These are phyloP conservation scores for Copromyces sp. DNA, from an alignment of 495 filamentous ascomycete species.

Conservation along the genomic window DNA sequence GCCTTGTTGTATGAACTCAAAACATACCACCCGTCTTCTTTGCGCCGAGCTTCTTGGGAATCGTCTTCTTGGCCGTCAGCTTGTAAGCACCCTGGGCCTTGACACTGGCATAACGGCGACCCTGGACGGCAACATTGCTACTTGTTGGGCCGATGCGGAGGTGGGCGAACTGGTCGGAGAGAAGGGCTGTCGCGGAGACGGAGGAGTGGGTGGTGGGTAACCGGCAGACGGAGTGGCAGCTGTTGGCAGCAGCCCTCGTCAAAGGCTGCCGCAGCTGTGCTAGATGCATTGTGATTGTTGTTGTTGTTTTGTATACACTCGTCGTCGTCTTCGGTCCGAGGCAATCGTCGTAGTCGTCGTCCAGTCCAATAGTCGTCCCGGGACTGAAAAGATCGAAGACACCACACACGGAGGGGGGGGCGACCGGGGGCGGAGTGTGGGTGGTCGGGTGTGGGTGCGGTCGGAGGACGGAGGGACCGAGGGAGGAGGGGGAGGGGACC, in stretches of 20 bases:
- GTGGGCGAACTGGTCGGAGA: conserved; percentile 17
- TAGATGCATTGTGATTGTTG: conserved; percentile 34
- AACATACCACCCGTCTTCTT: conserved; percentile 76
- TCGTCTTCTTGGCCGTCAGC: conserved; percentile 66
- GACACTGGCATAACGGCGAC: conserved; percentile 67
- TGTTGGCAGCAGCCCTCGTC: conserved; percentile 32
- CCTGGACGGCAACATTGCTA: conserved; percentile 28
- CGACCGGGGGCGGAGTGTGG: not conserved
- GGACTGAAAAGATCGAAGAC: not conserved
- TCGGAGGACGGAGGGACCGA: not conserved
- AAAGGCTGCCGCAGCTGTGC: conserved; percentile 43
- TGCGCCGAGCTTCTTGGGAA: conserved; percentile 87
- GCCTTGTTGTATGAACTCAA: not conserved
- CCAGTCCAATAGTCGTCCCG: not conserved
- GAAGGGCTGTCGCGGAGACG: conserved; percentile 7
- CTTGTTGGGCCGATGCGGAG: conserved; percentile 11
- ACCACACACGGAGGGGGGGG: not conserved
- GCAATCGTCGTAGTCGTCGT: not conserved
- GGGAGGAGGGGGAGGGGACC: not conserved
- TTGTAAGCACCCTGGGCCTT: conserved; percentile 81
- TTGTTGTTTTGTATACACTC: not conserved
- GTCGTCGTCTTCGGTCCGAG: not conserved
- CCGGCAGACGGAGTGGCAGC: conserved; percentile 14
- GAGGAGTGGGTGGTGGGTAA: conserved; percentile 11
- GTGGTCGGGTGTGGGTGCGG: not conserved